Conservation (phyloP, 2,329 filamentous ascomycete genomes). For the Colletotrichum trifolii region DNA sequence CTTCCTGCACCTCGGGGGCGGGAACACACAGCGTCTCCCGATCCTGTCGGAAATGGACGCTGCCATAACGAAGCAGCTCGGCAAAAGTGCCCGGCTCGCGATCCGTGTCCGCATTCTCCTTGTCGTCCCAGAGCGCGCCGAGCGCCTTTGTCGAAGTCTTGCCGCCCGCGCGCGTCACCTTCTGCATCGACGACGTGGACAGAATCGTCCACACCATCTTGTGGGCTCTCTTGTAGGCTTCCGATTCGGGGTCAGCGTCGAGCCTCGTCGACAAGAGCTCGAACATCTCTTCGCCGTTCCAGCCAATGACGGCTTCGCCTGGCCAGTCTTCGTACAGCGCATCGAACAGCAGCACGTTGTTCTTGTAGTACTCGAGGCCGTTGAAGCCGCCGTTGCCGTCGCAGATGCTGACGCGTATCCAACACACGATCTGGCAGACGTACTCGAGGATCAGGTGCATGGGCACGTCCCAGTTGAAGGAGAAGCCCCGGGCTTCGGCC, state of each 20-base stretch:
- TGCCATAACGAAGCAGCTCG: constrained; percentile 16
- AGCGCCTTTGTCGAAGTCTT: constrained; percentile 14
- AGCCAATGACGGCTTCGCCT: constrained; percentile 9
- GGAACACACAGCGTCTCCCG: constrained; percentile 4
- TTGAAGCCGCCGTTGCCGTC: constrained; percentile 42
- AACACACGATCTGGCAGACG: constrained; percentile 51
- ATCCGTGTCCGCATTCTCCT: constrained; percentile 16
- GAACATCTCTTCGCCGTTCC: constrained; percentile 24
- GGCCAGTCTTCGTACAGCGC: constrained; percentile 11
- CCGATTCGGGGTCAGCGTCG: constrained; percentile 15
- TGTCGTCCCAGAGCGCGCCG: constrained; percentile 16
- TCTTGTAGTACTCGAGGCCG: constrained; percentile 38
- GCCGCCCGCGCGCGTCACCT: constrained; percentile 12
- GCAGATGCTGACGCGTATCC: constrained; percentile 44
- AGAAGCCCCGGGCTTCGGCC: constrained; percentile 37
- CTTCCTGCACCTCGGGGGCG: not conserved
- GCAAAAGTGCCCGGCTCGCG: constrained; percentile 20
- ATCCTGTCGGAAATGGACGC: constrained; percentile 16
- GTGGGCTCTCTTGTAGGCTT: constrained; percentile 17
- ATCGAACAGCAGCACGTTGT: constrained; percentile 18
- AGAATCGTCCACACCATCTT: constrained; percentile 18
- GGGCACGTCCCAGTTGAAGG: constrained; percentile 47
- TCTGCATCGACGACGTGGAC: constrained; percentile 19
- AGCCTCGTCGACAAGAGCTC: constrained; percentile 5
- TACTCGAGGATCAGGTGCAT: constrained; percentile 48